Base-by-base conservation (phyloP, 1,284 basidiomycete species). In the Sporisorium iseilematis-ciliati region DNA sequence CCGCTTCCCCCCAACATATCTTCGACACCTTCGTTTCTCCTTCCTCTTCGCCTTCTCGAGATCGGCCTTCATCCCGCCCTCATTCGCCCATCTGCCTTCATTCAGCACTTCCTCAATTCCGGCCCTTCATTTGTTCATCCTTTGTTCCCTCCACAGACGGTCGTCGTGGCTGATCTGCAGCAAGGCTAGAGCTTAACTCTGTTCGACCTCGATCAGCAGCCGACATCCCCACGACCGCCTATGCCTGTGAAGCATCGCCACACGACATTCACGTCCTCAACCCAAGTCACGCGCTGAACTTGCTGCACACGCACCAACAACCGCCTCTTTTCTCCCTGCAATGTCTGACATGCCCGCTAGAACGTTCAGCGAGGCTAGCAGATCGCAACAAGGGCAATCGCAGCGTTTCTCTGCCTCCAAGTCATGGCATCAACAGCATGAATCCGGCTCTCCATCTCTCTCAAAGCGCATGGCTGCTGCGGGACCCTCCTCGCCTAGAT, bases 311-410 rank as follows among this genome's bases (percentile, higher is more conserved):
- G 38, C 49, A 23, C 45, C 53, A 20, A 21, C 46, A n/a, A 11
- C 7, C 26, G 25, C 26, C 21, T 46, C 23, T 26, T 38, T 12
- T 18, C 29, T 38, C 7, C 11, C 61, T 41, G 61, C 67, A 52
- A 70, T 70, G 67, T 70, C 67, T 42, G 57, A 49, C 52, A 56
- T 65, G 62, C 62, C 68, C 35, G 62, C 54, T 55, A 26, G 49
- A 16, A 65, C 45, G 35, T 49, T 62, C n/a, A 54, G 58, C 62
- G 58, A 65, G 58, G 55, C 51, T 38, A 58, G 59, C 25, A 51
- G 55, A 51, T 33, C 54, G 33, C 62, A 61, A n/a, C 62, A 57
- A 33, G 26, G 10, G 18, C 43, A 35, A 11, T 10, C 45, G 12
- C 54, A 65, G 29, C 53, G 52, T 14, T 38, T 23, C 21, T 10